Evolutionary conservation across 805 yeast species (phyloP), one percentile per base, ranked within the genome.

Genomic region (Pichia membranifaciens): DNA sequence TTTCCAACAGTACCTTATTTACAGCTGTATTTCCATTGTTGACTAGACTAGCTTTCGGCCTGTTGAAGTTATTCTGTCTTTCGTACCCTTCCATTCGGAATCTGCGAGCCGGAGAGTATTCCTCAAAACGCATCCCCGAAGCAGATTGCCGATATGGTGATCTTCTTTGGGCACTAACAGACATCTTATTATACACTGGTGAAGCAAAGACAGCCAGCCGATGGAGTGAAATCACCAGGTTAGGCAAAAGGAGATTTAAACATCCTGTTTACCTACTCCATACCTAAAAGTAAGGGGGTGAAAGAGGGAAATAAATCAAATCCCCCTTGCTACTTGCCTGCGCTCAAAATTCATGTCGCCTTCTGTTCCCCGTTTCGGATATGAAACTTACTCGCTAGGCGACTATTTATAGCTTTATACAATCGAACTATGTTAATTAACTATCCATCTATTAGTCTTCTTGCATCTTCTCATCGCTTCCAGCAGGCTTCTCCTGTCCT

Each of bases 401-500:
- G 41, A 17, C 17, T 22, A 20, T 38, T 18, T 38, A 20, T 38
- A 29, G 41, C 35, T 40, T 22, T 38, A 22, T 38, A 38, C 28
- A 22, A 25, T 22, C 10, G 29, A 7, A 25, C 20, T n/a, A 34
- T 34, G 37, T 16, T 16, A 12, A 9, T n/a, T 17, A 34, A 13
- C 28, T 12, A 16, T 25, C 29, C 29, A 10, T 25, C 29, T 25
- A 25, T 18, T 33, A 28, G 23, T 35, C 40, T 33, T 47, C 44
- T 12, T 52, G 42, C 55, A 50, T 49, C 29, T 38, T 50, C 28
- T 47, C 54, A 15, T 48, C 51, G 4, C 39, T 44, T 1, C 17
- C 47, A 10, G 48, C 33, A n/a, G 43, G 43, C 22, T 54, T 62
- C 36, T 56, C 64, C 41, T 33, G 43, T 2, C 29, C 39, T n/a